Evolutionary conservation across 148 eudicot genomes (phyloP).

Genomic region (Rhododendron kiyosumense): DNA sequence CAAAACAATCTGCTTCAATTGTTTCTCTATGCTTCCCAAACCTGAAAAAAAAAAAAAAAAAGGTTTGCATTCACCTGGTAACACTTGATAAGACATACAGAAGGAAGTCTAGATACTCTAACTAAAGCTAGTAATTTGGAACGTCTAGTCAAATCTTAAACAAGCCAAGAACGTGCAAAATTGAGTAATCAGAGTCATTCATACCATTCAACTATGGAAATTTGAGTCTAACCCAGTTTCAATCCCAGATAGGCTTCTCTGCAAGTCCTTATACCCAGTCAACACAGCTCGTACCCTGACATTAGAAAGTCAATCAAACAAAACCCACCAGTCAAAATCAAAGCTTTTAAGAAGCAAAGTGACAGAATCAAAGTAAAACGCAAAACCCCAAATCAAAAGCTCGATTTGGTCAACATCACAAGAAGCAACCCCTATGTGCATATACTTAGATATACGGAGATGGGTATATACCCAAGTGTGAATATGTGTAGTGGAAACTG

Average conservation of each 20-base stretch:
- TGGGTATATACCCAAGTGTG: not conserved
- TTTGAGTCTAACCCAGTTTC: not conserved
- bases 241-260: conserved; percentile 8
- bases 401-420: conserved; percentile 4
- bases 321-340: conserved; percentile 7
- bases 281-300: conserved; percentile 20
- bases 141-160: not conserved
- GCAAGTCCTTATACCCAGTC: conserved; percentile 17
- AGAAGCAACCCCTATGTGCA: not conserved
- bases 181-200: not conserved
- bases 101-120: not conserved
- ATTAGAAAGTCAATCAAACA: not conserved
- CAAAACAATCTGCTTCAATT: not conserved
- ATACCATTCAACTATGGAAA: not conserved
- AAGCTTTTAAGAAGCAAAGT: not conserved
- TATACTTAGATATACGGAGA: not conserved
- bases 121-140: not conserved
- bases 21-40: not conserved
- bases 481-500: not conserved
- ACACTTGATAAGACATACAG: not conserved
- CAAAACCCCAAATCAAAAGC: not conserved
- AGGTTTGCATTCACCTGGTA: not conserved
- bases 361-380: not conserved
- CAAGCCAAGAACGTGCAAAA: not conserved
- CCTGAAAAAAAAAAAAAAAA: not conserved